A percentile compares a stretch with the other conserved stretches of the same genome.
Evolutionary conservation across 108 stramenopile species (phyloP).

Genomic region (Pseudonitzschia delicatissima): DNA sequence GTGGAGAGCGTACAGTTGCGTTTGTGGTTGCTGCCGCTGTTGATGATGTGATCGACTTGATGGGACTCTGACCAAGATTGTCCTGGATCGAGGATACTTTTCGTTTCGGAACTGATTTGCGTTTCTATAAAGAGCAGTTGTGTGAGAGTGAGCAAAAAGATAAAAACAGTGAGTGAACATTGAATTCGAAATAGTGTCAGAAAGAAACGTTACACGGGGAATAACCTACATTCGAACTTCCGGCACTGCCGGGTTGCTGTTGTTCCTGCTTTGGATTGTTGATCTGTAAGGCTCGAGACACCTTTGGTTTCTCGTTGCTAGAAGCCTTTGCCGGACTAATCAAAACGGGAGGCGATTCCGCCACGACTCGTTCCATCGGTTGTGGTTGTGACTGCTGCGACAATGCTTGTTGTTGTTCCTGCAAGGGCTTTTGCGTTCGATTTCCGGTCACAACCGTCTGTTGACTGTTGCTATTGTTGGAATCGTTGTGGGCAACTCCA

Average conservation of each 20-base stretch:
- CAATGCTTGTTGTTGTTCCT: slow-evolving; percentile 1
- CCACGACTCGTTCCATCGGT: slow-evolving; percentile 25
- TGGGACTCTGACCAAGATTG: background rate
- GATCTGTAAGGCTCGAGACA: background rate
- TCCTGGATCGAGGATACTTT: slow-evolving; percentile 42
- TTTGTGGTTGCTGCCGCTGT: background rate
- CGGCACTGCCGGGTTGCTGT: background rate
- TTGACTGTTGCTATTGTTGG: slow-evolving; percentile 5
- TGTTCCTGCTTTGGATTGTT: slow-evolving; percentile 2
- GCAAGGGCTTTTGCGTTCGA: background rate
- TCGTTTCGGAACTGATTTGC: slow-evolving; percentile 51
- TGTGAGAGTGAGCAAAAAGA: background rate
- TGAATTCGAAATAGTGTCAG: background rate
- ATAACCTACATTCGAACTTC: background rate
- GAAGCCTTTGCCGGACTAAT: slow-evolving; percentile 18
- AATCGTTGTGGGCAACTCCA: background rate
- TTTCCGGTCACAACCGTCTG: slow-evolving; percentile 7
- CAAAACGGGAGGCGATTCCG: slow-evolving; percentile 31
- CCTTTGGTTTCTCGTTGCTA: slow-evolving; percentile 3
- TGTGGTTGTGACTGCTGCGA: background rate
- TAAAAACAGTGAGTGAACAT: background rate
- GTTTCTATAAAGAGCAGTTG: slow-evolving; percentile 25
- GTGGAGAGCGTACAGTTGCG: slow-evolving; percentile 1
- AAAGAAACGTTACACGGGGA: background rate
- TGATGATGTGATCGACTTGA: background rate